Base-by-base conservation (phyloP, 1,284 basidiomycete species). In the Cystobasidium slooffiae region DNA sequence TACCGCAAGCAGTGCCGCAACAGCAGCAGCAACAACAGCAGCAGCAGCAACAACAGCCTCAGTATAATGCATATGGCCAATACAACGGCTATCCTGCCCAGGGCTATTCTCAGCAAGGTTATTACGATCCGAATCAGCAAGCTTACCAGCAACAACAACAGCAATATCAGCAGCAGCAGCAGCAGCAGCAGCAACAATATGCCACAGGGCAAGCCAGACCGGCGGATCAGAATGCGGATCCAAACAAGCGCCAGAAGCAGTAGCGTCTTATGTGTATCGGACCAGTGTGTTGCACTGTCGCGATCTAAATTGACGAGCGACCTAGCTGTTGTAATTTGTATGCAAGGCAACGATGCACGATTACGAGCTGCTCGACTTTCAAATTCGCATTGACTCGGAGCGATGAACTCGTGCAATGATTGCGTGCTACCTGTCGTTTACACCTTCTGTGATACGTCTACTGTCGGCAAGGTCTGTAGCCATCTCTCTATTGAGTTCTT, bases 401-500 rank as follows among this genome's bases (percentile, higher is more conserved):
- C 31, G 31, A 31, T 31, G 31, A 31, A 31, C 31, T 31, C 31
- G 31, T 31, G 31, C 31, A 31, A 5, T 31, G 5, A 31, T 31
- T 31, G 31, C 31, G 5, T 31, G 31, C 1, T 5, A 31, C 5
- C 5, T 31, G 31, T 31, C 31, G 1, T 31, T 31, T 31, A 31
- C 31, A 5, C 31, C 31, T 31, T 1, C 5, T 5, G 31, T 5
- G 31, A 31, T 31, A 31, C 31, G 31, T 22, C 44, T 6, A 63
- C 61, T 22, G 14, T 10, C 4, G 70, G 62, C 20, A 75, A 44
- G 3, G 39, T 49, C 44, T 67, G 79, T 56, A 93, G 82, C 82
- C 92, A 93, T 16, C 88, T 86, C 78, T 91, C 87, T 37, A 93
- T 82, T 53, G 93, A 90, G 2, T 87, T 84, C 77, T 91, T 90